Evolutionary conservation across 768 basidiomycete genomes (phyloP), one percentile per base, ranked within the genome.

Genomic region (Pisolithus albus): DNA sequence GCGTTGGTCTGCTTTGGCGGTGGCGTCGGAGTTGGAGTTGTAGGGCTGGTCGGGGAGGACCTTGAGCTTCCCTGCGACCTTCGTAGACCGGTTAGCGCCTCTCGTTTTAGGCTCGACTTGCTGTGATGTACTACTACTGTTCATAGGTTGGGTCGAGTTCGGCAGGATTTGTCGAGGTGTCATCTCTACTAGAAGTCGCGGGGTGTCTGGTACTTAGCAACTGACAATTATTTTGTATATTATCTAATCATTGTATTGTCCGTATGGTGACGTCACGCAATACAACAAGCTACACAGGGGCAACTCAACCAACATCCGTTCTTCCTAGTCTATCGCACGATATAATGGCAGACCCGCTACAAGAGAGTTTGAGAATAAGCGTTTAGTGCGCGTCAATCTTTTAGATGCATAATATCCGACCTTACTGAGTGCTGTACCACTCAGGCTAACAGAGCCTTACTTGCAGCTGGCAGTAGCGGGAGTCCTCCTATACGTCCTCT

Each of bases 41-140:
- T 84, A n/a, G 6, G 86, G 88, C 61, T 92, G 84, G 62, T 92
- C 90, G 45, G 90, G 90, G 28, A 92, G 75, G 15, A 92, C 88
- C 63, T 92, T 92, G 57, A 92, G 80, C 65, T 92, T 92, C 41
- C 88, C 88, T 11, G 84, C 83, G 8, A 85, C 80, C 63, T 90
- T 90, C 0, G 88, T 88, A 18, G 86, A 83, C 56, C 88, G 75
- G 59, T 88, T 88, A 13, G 86, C 86, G 0, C 86, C 86, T 49
- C 86, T 76, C 19, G 75, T 69, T 59, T 86, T 88, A 10, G 72
- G 65, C 54, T 84, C 82, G 7, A 36, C 58, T 4, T 46, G 57
- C 1, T 44, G 38, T 1, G 50, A 9, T 18, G 38, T 46, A 24
- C 16, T 28, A 24, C 16, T 28, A 8, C 1, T 15, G 23, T 26